phyloP scores from a whole-genome alignment of 805 yeast species.

The Kazachstania martiniae region DNA sequence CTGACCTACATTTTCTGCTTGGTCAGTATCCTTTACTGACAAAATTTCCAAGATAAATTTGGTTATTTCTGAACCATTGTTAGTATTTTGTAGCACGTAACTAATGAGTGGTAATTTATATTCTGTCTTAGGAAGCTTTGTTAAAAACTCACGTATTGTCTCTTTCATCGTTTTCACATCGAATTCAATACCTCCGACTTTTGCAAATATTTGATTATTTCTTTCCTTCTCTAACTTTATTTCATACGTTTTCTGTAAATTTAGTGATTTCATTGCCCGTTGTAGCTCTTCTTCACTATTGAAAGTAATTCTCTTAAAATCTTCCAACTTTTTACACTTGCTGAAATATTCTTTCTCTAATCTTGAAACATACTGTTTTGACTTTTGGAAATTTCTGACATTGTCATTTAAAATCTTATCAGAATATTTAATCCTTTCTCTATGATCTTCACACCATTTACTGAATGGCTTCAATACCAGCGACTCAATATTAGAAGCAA shows the following conservation, averaged over 20 bases:
- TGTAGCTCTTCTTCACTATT: conserved; percentile 14
- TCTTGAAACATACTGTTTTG: conserved; percentile 36
- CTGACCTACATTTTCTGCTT: conserved; percentile 67
- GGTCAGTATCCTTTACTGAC: conserved; percentile 33
- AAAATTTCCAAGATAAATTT: conserved; percentile 21
- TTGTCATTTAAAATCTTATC: conserved; percentile 42
- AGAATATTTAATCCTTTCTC: conserved; percentile 51
- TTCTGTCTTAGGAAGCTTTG: conserved; percentile 40
- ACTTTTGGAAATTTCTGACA: conserved; percentile 41
- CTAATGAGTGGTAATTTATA: conserved; percentile 52
- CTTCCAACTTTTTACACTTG: conserved; percentile 66
- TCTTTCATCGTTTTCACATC: conserved; percentile 29
- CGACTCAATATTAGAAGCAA: conserved; percentile 49
- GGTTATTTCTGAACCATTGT: conserved; percentile 26
- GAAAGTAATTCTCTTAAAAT: conserved; percentile 29
- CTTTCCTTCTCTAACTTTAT: conserved; percentile 16
- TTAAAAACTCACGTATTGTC: conserved; percentile 33
- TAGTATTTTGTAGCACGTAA: conserved; percentile 22
- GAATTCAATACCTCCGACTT: conserved; percentile 22
- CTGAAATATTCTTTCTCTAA: conserved; percentile 61
- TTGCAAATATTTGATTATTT: conserved; percentile 22
- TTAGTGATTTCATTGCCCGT: conserved; percentile 16
- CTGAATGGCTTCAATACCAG: conserved; percentile 61
- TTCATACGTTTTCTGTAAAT: conserved; percentile 17
- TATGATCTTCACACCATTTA: conserved; percentile 67